A percentile compares a stretch with the other conserved stretches of the same genome.
These are phyloP conservation scores for Pleurotus eryngii DNA, from an alignment of 768 basidiomycete species.

Conservation along the genomic window DNA sequence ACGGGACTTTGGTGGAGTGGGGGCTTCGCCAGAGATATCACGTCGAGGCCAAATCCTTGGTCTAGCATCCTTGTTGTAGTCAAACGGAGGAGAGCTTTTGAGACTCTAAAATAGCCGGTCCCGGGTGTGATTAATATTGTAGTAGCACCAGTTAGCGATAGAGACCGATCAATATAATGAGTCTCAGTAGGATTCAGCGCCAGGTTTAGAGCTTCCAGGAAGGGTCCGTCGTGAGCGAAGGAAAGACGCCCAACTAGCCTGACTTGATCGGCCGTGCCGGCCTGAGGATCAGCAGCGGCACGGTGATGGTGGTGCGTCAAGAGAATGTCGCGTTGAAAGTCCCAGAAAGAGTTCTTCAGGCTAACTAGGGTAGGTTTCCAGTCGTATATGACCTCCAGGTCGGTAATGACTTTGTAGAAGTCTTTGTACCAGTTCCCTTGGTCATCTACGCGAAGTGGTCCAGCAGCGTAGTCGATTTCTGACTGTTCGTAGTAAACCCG, in stretches of 20 bases:
- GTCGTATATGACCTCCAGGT: slow-evolving; percentile 82
- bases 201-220: slow-evolving; percentile 94
- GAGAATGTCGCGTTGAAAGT: slow-evolving; percentile 88
- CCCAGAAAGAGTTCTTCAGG: slow-evolving; percentile 87
- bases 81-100: slow-evolving; percentile 82
- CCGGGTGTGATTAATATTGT: slow-evolving; percentile 90
- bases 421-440: slow-evolving; percentile 86
- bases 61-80: slow-evolving; percentile 93
- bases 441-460: slow-evolving; percentile 74
- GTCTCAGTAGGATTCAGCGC: slow-evolving; percentile 90
- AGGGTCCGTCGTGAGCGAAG: slow-evolving; percentile 88
- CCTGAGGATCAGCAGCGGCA: slow-evolving; percentile 46
- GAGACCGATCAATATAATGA: slow-evolving; percentile 92
- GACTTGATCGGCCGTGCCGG: slow-evolving; percentile 48
- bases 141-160: slow-evolving; percentile 82
- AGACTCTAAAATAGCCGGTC: slow-evolving; percentile 90
- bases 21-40: slow-evolving; percentile 85
- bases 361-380: slow-evolving; percentile 86
- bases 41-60: slow-evolving; percentile 87
- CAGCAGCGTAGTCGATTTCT: slow-evolving; percentile 80
- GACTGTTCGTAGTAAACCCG: slow-evolving; percentile 84
- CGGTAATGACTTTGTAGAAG: slow-evolving; percentile 93
- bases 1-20: slow-evolving; percentile 93
- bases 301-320: slow-evolving; percentile 87
- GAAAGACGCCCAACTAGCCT: slow-evolving; percentile 78